Evolutionary conservation across 2,329 filamentous ascomycete genomes (phyloP).

Genomic region (Pestalotiopsis sp.): DNA sequence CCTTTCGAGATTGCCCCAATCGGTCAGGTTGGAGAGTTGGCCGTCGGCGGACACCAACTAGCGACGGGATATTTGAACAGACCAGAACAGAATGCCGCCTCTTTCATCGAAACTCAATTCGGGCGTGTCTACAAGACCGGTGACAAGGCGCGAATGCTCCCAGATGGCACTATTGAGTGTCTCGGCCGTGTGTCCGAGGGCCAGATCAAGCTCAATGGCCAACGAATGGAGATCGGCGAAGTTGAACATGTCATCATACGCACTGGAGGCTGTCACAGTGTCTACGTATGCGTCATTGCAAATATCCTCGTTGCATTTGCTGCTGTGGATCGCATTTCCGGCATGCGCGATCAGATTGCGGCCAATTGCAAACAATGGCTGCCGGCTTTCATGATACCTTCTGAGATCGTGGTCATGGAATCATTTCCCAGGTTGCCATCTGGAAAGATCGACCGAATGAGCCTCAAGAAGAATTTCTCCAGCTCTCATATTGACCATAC

Average conservation of each 20-base stretch:
- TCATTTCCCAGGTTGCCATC: conserved; percentile 77
- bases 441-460: conserved; percentile 78
- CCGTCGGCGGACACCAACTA: conserved; percentile 78
- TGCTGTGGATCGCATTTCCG: conserved; percentile 47
- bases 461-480: conserved; percentile 58
- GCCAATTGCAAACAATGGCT: conserved; percentile 73
- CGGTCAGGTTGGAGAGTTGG: conserved; percentile 77
- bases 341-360: conserved; percentile 48
- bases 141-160: conserved; percentile 73
- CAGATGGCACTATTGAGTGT: conserved; percentile 76
- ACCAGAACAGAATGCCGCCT: conserved; percentile 70
- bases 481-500: conserved; percentile 4
- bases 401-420: conserved; percentile 66
- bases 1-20: conserved; percentile 58
- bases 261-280: conserved; percentile 63
- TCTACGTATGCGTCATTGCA: conserved; percentile 67
- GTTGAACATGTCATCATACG: conserved; percentile 71
- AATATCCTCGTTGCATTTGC: conserved; percentile 78
- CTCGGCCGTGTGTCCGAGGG: conserved; percentile 78
- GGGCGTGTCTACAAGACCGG: conserved; percentile 82
- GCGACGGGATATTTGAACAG: conserved; percentile 83
- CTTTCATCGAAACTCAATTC: conserved; percentile 70
- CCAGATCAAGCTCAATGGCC: conserved; percentile 85
- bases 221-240: conserved; percentile 80
- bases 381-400: conserved; percentile 81